Conservation (phyloP, 2,329 filamentous ascomycete genomes). For the Dryadomyces sulphureus region DNA sequence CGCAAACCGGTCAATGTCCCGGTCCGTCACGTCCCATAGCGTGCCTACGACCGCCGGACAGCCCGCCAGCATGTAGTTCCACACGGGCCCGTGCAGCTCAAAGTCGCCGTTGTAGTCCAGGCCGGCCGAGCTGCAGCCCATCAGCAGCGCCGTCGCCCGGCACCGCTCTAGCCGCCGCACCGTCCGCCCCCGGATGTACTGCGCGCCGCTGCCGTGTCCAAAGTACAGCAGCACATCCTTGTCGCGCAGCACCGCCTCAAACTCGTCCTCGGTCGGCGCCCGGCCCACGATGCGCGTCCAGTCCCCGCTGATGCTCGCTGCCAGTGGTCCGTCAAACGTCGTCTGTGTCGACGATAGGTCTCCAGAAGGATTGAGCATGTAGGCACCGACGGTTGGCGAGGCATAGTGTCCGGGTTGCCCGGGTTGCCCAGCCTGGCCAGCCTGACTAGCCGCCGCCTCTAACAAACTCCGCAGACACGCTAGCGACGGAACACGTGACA, state of each 20-base stretch:
- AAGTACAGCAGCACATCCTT: slow-evolving; percentile 80
- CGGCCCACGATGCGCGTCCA: slow-evolving; percentile 60
- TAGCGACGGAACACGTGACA: slow-evolving; percentile 80
- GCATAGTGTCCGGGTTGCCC: slow-evolving; percentile 36
- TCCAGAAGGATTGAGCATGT: slow-evolving; percentile 77
- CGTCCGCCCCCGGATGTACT: slow-evolving; percentile 79
- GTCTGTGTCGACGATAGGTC: slow-evolving; percentile 70
- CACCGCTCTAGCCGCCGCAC: slow-evolving; percentile 64
- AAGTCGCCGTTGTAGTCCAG: slow-evolving; percentile 73
- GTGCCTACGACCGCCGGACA: slow-evolving; percentile 79
- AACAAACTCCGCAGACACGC: slow-evolving; percentile 63
- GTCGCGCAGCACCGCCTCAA: slow-evolving; percentile 49
- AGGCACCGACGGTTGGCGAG: slow-evolving; percentile 42
- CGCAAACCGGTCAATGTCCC: slow-evolving; percentile 90
- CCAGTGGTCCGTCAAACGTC: slow-evolving; percentile 55
- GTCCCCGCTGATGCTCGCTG: slow-evolving; percentile 39
- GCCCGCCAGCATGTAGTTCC: slow-evolving; percentile 84
- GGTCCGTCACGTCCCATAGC: slow-evolving; percentile 95
- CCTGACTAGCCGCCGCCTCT: slow-evolving; percentile 28
- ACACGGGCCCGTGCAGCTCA: slow-evolving; percentile 78
- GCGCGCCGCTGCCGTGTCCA: slow-evolving; percentile 85
- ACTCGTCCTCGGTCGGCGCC: slow-evolving; percentile 62
- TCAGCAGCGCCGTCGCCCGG: slow-evolving; percentile 65
- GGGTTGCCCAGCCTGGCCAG: not conserved
- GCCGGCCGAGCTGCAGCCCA: slow-evolving; percentile 83